Base-by-base conservation (phyloP, 2,329 filamentous ascomycete species). In the Cladophialophora exuberans region DNA sequence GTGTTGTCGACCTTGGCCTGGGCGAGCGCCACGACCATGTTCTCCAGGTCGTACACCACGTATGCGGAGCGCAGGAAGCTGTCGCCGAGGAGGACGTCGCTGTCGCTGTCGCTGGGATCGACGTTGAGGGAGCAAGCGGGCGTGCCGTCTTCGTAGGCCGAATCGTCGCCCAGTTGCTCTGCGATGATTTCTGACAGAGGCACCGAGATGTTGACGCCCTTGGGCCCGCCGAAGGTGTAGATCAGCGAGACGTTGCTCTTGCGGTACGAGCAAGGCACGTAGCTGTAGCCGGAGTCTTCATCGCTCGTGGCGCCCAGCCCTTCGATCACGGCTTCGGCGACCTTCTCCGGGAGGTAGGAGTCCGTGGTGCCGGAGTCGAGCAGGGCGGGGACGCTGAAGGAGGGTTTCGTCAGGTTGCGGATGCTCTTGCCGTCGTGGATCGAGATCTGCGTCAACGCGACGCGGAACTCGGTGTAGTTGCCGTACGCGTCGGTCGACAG, bases 51-150 rank as follows among this genome's bases (percentile, higher is more conserved):
- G 67, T 88, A 90, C 9, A 91, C 87, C n/a, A 89, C 79, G 63
- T 90, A 90, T 0, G 87, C 87, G 30, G 84, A 86, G 38, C 88
- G 79, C 51, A 91, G 73, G 68, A 91, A 90, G 0, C 87, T 88
- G 66, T 90, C 87, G n/a, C 88, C 88, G 15, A 90, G 73, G 3
- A 89, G 82, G 38, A 79, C 67, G 18, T 73, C 75, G 23, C 77
- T 75, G 59, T 70, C 70, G 33, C 74, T 76, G 2, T 65, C 67
- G 0, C 79, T 72, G 0, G 79, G 78, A 3, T 69, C 71, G 61
- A 85, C 79, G 22, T 79, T 79, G 51, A 77, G 76, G 18, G 71
- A 55, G 58, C 75, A 77, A 18, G 71, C 69, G 10, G 61, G 59
- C 18, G 67, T 66, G n/a, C 69, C 69, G 44, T 73, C 66, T 11